Evolutionary conservation across 805 yeast genomes (phyloP), one percentile per base, ranked within the genome.

Genomic region (Starmerella lactis-condensi): DNA sequence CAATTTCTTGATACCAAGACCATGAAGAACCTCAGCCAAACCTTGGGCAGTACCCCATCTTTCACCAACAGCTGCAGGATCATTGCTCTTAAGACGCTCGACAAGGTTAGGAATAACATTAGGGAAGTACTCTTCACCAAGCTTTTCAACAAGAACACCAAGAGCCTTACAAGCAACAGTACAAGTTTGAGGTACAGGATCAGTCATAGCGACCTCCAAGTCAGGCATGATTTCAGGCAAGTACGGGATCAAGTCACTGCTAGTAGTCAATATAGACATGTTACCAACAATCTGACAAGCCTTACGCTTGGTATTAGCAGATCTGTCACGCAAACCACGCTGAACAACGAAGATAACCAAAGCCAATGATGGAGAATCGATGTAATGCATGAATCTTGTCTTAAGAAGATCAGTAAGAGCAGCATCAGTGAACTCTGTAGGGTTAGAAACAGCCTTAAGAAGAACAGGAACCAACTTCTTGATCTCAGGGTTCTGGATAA

Each of bases 241-340:
- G 55, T 89, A 89, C 17, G 94, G 95, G 31, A 69, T 55, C 37
- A 89, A 62, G 52, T 89, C 98, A 43, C 67, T 69, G 12, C 79
- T 63, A 46, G 85, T 96, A 12, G 92, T 94, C 46, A 89, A 62
- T 51, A 89, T 81, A 2, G 96, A 82, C 96, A 89, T 89, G 50
- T 89, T 89, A 40, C 99, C 99, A 19, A 89, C 95, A 61, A 89
- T 85, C 56, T 89, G 95, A 54, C 96, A 83, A 0, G 96, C 85
- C 53, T 81, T 81, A 52, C 77, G 70, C 60, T 85, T 89, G 4
- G 89, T 78, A 26, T 72, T 63, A 0, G 96, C 95, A n/a, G 93
- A 76, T 47, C 98, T 64, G 43, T 85, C 96, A 31, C 67, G 70
- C 77, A 89, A 72, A 58, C 96, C 99, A 53, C 98, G 70, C 51